Percentiles rank a stretch among this genome's conserved stretches.
Evolutionary conservation across 768 basidiomycete genomes (phyloP).

Genomic region (Pleurotus giganteus): DNA sequence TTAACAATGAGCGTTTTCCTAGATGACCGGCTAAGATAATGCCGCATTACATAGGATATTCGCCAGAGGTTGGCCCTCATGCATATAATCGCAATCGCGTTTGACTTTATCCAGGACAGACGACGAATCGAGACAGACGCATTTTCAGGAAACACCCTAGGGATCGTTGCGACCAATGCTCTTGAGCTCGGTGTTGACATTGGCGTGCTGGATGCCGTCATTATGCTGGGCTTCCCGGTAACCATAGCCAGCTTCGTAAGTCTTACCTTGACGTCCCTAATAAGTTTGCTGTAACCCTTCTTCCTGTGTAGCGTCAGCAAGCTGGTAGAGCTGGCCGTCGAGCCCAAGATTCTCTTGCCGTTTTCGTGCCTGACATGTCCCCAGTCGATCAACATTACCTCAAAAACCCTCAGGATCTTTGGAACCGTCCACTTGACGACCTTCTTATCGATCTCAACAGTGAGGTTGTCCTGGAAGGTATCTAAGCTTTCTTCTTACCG

Average conservation of each 20-base stretch:
- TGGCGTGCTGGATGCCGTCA: conserved; percentile 82
- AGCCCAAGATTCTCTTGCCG: conserved; percentile 72
- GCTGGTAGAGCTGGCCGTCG: conserved; percentile 84
- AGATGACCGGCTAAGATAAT: not conserved
- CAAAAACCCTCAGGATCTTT: conserved; percentile 66
- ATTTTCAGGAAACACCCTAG: conserved; percentile 79
- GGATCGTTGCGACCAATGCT: conserved; percentile 88
- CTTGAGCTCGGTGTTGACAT: conserved; percentile 92
- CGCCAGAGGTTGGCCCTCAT: conserved; percentile 48
- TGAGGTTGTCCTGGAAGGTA: conserved; percentile 65
- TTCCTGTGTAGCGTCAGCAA: conserved; percentile 69
- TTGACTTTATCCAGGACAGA: conserved; percentile 53
- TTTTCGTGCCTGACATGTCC: conserved; percentile 66
- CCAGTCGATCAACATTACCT: conserved; percentile 78
- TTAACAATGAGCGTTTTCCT: not conserved
- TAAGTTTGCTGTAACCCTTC: not conserved
- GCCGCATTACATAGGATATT: conserved; percentile 53
- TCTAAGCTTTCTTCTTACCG: not conserved
- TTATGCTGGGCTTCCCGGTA: conserved; percentile 85
- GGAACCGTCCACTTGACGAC: conserved; percentile 58
- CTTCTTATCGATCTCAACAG: conserved; percentile 73
- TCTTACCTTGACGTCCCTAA: not conserved
- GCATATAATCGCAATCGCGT: conserved; percentile 2
- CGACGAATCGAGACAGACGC: conserved; percentile 84
- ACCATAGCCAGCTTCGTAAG: conserved; percentile 78